Percentiles rank a stretch among this genome's conserved stretches.
Conservation (phyloP, 2,329 filamentous ascomycete species). For the Emericellopsis cladophorae region DNA sequence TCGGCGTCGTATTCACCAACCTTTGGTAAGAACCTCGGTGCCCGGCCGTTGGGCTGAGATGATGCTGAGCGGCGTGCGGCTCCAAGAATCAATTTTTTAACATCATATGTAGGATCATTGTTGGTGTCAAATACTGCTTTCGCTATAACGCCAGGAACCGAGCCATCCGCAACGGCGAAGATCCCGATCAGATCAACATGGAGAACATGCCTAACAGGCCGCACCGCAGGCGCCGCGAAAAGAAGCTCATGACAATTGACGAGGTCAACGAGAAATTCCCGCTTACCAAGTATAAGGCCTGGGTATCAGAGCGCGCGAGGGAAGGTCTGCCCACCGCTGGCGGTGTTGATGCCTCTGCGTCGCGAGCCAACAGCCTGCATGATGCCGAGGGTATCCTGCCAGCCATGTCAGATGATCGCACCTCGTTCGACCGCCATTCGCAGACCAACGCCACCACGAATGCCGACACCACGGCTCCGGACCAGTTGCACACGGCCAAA, state of each 20-base stretch:
- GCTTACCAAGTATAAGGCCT: conserved; percentile 90
- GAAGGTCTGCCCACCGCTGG: conserved; percentile 75
- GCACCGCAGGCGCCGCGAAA: conserved; percentile 79
- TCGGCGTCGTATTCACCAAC: conserved; percentile 97
- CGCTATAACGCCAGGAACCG: conserved; percentile 93
- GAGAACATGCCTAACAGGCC: conserved; percentile 65
- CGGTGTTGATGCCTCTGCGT: conserved; percentile 65
- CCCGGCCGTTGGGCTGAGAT: neutral
- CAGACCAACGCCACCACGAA: neutral
- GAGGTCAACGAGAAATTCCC: conserved; percentile 98
- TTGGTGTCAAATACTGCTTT: conserved; percentile 99
- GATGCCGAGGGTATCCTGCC: conserved; percentile 46
- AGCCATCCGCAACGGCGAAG: conserved; percentile 61
- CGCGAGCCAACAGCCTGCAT: conserved; percentile 60
- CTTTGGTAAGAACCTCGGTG: conserved; percentile 58
- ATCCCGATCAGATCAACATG: conserved; percentile 80
- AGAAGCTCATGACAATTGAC: conserved; percentile 98
- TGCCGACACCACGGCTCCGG: neutral
- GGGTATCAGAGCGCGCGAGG: conserved; percentile 72
- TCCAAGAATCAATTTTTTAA: neutral
- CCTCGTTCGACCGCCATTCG: neutral
- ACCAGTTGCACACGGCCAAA: conserved; percentile 7
- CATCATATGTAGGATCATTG: conserved; percentile 68
- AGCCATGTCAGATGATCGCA: conserved; percentile 16
- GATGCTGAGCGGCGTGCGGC: neutral